phyloP scores from a whole-genome alignment of 1,284 basidiomycete species.

The Inonotus hispidus region DNA sequence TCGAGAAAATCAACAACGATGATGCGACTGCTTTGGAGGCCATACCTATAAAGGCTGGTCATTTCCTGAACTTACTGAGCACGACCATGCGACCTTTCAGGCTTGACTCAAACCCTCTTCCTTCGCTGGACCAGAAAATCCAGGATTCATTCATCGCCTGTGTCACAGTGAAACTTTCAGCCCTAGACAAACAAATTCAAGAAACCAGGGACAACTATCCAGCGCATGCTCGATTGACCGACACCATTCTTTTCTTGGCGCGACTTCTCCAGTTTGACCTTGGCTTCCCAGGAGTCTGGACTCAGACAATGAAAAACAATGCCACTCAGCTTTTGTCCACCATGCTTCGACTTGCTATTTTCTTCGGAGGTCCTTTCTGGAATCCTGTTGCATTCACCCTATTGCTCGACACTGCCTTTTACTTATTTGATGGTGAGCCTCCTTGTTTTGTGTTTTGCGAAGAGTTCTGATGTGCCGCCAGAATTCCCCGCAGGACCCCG shows the following conservation, averaged over 20 bases:
- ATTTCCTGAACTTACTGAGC: conserved; percentile 63
- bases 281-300: conserved; percentile 59
- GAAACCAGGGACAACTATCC: conserved; percentile 15
- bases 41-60: conserved; percentile 45
- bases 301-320: conserved; percentile 42
- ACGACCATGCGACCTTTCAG: conserved; percentile 63
- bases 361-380: conserved; percentile 43
- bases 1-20: conserved; percentile 35
- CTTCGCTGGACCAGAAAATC: conserved; percentile 44
- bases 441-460: not conserved
- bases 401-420: conserved; percentile 67
- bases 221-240: conserved; percentile 21
- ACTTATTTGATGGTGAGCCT: conserved; percentile 62
- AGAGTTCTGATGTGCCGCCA: conserved; percentile 26
- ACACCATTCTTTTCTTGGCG: conserved; percentile 45
- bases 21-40: conserved; percentile 25
- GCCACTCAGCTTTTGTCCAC: conserved; percentile 39
- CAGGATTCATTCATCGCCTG: conserved; percentile 52
- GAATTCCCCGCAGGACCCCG: conserved; percentile 60
- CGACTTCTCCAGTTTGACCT: conserved; percentile 69
- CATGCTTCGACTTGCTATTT: conserved; percentile 51
- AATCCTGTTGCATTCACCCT: conserved; percentile 57
- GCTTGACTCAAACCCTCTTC: conserved; percentile 37
- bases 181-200: conserved; percentile 30
- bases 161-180: conserved; percentile 40